phyloP scores from a whole-genome alignment of 495 filamentous ascomycete species.

The Chaetomium fimeti region DNA sequence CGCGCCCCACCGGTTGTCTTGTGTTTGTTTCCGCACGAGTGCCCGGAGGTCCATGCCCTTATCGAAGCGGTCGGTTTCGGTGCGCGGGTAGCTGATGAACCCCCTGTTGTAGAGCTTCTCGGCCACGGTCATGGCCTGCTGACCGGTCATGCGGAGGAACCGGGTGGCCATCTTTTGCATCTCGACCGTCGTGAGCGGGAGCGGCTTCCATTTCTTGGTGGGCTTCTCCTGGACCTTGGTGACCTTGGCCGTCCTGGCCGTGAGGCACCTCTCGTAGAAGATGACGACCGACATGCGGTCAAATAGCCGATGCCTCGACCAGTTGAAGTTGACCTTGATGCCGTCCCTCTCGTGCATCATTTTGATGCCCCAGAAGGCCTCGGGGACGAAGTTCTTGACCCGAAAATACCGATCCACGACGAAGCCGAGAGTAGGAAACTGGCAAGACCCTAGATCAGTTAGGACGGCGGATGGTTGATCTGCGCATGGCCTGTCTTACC shows the following conservation, averaged over 20 bases:
- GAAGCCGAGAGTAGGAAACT: slow-evolving; percentile 95
- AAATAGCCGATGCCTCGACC: slow-evolving; percentile 80
- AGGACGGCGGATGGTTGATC: background rate
- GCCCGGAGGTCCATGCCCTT: slow-evolving; percentile 79
- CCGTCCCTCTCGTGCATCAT: slow-evolving; percentile 74
- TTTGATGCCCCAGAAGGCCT: slow-evolving; percentile 88
- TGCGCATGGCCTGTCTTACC: slow-evolving; percentile 51
- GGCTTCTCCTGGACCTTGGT: slow-evolving; percentile 82
- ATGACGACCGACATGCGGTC: slow-evolving; percentile 79
- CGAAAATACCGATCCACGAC: slow-evolving; percentile 93
- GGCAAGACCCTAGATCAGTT: slow-evolving; percentile 70
- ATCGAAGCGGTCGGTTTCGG: slow-evolving; percentile 96
- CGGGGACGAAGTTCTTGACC: slow-evolving; percentile 89
- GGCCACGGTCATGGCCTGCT: slow-evolving; percentile 83
- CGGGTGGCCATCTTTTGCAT: slow-evolving; percentile 93
- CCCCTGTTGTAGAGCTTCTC: slow-evolving; percentile 91
- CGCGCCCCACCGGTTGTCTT: slow-evolving; percentile 70
- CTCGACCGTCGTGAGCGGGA: slow-evolving; percentile 96
- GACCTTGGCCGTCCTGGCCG: slow-evolving; percentile 74
- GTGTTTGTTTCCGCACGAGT: slow-evolving; percentile 80
- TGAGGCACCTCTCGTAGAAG: slow-evolving; percentile 80
- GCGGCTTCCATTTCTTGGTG: slow-evolving; percentile 88
- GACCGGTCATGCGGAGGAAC: slow-evolving; percentile 80
- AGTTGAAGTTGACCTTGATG: slow-evolving; percentile 80
- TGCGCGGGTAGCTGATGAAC: slow-evolving; percentile 95